Evolutionary conservation across 1,284 basidiomycete species (phyloP).

Genomic region (Moesziomyces globuligerus): DNA sequence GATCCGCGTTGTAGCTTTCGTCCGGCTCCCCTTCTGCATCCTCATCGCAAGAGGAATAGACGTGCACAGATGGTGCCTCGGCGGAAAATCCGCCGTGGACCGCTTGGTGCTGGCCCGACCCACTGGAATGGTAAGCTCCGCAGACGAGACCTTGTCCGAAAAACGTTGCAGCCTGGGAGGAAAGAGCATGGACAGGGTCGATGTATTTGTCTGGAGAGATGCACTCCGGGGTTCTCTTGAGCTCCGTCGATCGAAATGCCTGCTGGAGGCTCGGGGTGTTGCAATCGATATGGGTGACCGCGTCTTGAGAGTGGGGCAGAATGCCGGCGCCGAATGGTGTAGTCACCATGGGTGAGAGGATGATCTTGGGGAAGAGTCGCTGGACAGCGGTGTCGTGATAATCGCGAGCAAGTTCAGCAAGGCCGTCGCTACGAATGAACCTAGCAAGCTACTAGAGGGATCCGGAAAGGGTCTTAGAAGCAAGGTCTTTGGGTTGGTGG

Average conservation of each 20-base stretch:
- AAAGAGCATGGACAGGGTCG: neutral
- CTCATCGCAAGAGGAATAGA: conserved; percentile 25
- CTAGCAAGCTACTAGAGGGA: too few relatives aligned
- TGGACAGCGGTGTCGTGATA: too few relatives aligned
- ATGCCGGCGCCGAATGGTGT: neutral
- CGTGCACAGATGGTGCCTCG: neutral
- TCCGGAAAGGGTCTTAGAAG: too few relatives aligned
- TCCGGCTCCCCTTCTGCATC: conserved; percentile 38
- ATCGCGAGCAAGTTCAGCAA: too few relatives aligned
- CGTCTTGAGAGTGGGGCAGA: neutral
- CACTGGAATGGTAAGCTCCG: neutral
- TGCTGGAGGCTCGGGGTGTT: neutral
- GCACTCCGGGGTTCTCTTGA: neutral
- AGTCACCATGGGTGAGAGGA: too few relatives aligned
- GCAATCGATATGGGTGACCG: neutral
- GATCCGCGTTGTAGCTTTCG: conserved; percentile 9
- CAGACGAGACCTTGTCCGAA: neutral
- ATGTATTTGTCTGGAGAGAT: neutral
- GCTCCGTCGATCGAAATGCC: neutral
- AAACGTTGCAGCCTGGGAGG: neutral
- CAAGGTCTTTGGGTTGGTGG: too few relatives aligned
- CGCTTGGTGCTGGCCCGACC: too few relatives aligned
- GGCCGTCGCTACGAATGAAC: too few relatives aligned
- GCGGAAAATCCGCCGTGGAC: neutral
- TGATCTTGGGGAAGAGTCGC: too few relatives aligned